Percentiles rank a stretch among this genome's conserved stretches.
These are phyloP conservation scores for Alternaria triticimaculans DNA, from an alignment of 2,329 filamentous ascomycete genomes.

Conservation along the genomic window DNA sequence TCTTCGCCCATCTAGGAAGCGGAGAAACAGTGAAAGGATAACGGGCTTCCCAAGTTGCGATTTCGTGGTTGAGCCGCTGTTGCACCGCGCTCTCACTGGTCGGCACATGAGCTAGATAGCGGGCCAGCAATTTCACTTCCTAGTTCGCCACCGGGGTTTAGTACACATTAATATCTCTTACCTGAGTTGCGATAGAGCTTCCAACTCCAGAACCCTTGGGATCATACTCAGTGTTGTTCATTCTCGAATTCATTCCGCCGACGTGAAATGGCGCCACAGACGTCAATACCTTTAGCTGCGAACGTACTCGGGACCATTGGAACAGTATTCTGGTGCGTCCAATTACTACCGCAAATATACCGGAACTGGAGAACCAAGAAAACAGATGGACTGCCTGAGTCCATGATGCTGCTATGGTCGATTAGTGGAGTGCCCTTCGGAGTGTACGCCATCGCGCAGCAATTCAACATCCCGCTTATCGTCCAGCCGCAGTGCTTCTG, in stretches of 20 bases:
- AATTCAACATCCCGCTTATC: conserved; percentile 51
- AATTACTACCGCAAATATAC: conserved; percentile 60
- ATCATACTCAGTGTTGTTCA: not conserved
- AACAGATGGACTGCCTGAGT: conserved; percentile 67
- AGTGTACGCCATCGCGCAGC: conserved; percentile 61
- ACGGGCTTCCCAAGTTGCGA: not conserved
- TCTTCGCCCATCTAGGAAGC: not conserved
- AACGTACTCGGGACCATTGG: conserved; percentile 66
- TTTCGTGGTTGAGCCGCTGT: not conserved
- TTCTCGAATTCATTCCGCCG: not conserved
- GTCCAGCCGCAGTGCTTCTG: conserved; percentile 60
- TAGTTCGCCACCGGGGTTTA: not conserved
- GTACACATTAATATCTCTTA: not conserved
- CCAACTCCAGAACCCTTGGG: not conserved
- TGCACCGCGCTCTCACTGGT: not conserved
- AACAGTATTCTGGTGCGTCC: conserved; percentile 54
- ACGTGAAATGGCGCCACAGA: conserved; percentile 31
- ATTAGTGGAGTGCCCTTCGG: conserved; percentile 71
- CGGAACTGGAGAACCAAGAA: conserved; percentile 71
- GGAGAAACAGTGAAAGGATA: not conserved
- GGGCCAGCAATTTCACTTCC: not conserved
- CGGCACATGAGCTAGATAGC: not conserved
- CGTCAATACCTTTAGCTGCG: conserved; percentile 56
- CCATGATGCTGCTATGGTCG: conserved; percentile 75
- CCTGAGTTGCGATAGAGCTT: not conserved